Evolutionary conservation across 352 stramenopile genomes (phyloP).

Genomic region (Pythium utonaiense): DNA sequence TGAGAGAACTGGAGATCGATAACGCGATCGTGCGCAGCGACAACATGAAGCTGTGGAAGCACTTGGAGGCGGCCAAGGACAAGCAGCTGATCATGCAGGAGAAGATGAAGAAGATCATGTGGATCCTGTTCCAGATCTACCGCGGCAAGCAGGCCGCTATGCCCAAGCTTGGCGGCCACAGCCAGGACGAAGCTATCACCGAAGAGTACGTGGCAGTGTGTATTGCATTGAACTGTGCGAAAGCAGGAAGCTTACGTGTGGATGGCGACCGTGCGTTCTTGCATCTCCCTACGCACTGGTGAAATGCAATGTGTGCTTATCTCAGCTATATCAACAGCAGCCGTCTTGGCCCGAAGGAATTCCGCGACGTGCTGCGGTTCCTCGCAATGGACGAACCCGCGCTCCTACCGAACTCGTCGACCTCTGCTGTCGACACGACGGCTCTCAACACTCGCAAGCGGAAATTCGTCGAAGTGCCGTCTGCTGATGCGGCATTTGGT

Average conservation of each 20-base stretch:
- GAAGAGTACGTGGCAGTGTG: slow-evolving; percentile 73
- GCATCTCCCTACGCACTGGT: slow-evolving; percentile 15
- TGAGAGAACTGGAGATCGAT: slow-evolving; percentile 82
- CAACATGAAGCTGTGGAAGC: slow-evolving; percentile 88
- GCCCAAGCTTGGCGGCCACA: slow-evolving; percentile 68
- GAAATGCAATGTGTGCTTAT: slow-evolving; percentile 36
- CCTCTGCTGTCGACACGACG: slow-evolving; percentile 32
- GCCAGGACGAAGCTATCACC: slow-evolving; percentile 45
- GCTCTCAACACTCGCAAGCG: slow-evolving; percentile 51
- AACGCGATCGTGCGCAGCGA: slow-evolving; percentile 87
- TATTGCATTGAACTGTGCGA: slow-evolving; percentile 15
- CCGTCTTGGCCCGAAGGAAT: slow-evolving; percentile 80
- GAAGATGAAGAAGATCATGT: slow-evolving; percentile 92
- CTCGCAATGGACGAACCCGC: slow-evolving; percentile 82
- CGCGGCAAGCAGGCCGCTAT: slow-evolving; percentile 69
- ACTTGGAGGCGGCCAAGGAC: slow-evolving; percentile 79
- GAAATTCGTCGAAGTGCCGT: slow-evolving; percentile 79
- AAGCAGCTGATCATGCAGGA: slow-evolving; percentile 89
- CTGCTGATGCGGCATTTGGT: slow-evolving; percentile 15
- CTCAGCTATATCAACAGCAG: slow-evolving; percentile 75
- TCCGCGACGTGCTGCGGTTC: slow-evolving; percentile 79
- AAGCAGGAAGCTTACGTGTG: slow-evolving; percentile 24
- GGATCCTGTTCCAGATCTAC: slow-evolving; percentile 89
- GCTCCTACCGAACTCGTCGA: slow-evolving; percentile 54
- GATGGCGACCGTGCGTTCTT: slow-evolving; percentile 17